Evolutionary conservation across 179 eudicot genomes (phyloP).

Genomic region (Drosera spatulata): DNA sequence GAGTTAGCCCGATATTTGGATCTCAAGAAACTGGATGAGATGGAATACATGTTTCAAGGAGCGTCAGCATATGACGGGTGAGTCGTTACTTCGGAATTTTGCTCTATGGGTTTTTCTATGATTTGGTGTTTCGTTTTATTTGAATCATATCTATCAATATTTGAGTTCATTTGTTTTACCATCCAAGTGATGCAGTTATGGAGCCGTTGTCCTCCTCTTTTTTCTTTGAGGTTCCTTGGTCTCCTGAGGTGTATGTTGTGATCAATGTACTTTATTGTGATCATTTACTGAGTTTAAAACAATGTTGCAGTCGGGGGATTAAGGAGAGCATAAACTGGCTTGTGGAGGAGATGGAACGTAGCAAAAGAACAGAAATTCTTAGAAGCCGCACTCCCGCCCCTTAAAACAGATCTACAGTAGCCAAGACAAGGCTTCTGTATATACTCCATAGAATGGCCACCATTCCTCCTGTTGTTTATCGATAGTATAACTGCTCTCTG

Average conservation of each 20-base stretch:
- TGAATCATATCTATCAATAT: too few relatives aligned
- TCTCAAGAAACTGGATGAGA: slow-evolving; percentile 85
- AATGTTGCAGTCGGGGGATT: slow-evolving; percentile 66
- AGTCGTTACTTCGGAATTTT: slow-evolving; percentile 1
- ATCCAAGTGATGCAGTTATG: too few relatives aligned
- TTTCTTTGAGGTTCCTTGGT: too few relatives aligned
- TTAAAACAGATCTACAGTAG: slow-evolving; percentile 6
- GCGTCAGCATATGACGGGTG: slow-evolving; percentile 88
- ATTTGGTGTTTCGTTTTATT: too few relatives aligned
- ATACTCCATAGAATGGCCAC: too few relatives aligned
- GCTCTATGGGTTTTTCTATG: too few relatives aligned
- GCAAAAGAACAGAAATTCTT: slow-evolving; percentile 84
- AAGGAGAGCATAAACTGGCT: slow-evolving; percentile 93
- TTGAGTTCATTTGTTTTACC: too few relatives aligned
- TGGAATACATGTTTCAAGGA: slow-evolving; percentile 77
- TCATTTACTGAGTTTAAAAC: neutral
- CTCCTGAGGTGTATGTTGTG: neutral
- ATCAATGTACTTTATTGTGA: neutral
- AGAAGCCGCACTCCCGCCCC: slow-evolving; percentile 47
- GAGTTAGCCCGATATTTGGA: slow-evolving; percentile 85
- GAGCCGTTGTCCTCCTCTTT: too few relatives aligned
- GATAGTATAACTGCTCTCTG: too few relatives aligned
- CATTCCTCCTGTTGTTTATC: too few relatives aligned
- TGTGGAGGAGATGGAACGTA: slow-evolving; percentile 86
- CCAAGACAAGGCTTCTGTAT: too few relatives aligned